Evolutionary conservation across 2,329 filamentous ascomycete species (phyloP), one percentile per base, ranked within the genome.

Genomic region (Ophiobolus disseminans): DNA sequence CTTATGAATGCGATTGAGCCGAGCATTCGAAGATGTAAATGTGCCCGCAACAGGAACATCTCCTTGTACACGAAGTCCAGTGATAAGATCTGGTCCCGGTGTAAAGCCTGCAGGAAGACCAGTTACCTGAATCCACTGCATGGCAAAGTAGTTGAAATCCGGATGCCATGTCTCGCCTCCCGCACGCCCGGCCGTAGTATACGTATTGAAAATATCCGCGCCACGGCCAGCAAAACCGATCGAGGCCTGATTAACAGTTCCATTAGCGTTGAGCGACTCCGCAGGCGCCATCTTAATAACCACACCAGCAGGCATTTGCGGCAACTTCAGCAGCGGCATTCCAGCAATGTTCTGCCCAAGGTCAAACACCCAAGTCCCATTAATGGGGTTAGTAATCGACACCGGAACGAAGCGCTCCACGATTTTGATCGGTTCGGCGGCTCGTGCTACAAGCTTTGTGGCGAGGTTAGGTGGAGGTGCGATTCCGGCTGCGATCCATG

Each of bases 341-440:
- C 37, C 37, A 17, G 37, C 37, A 14, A 40, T 40, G 7, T 22
- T 25, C n/a, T 40, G 37, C 9, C 37, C 37, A 14, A 40, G 21
- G 21, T 40, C 37, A 40, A 40, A 40, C 4, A 40, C 37, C 37
- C 37, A 40, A n/a, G 37, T 40, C 4, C 37, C 37, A 28, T 40
- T 40, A 13, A 28, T 13, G 10, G 37, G 37, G 14, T 40, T 40
- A 8, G 37, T 40, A 25, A 25, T 28, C 14, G 20, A 40, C n/a
- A 40, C 17, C 21, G 37, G 37, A 5, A 21, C 21, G 6, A 40
- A 40, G 9, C 21, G 5, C 37, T 40, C 37, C n/a, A 25, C 7
- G 5, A 23, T 21, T 40, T 21, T 40, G 21, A 40, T 25, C 14
- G 23, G 21, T 14, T 40, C 37, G 20, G 37, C 19, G 3, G 37